Conservation (phyloP, 169 alveolate species). For the Plasmodium vivax region DNA sequence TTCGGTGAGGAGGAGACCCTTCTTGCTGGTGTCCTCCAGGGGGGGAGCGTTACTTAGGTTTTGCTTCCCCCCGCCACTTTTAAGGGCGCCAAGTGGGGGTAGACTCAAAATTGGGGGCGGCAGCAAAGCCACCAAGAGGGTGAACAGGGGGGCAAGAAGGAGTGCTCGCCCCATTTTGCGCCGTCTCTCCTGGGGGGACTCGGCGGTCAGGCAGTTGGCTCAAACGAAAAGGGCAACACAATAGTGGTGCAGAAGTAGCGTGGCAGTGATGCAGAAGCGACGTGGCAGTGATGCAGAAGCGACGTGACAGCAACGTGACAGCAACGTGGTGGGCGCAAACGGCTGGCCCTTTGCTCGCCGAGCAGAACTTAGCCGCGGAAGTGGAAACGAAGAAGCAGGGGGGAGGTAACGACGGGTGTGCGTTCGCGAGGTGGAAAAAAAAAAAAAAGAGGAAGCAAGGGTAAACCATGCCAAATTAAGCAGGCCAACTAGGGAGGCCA, state of each 20-base stretch:
- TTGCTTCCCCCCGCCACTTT: conserved; percentile 21
- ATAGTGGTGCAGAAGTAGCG: neutral
- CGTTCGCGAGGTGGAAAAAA: neutral
- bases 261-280: neutral
- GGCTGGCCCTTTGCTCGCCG: neutral
- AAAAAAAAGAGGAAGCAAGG: neutral
- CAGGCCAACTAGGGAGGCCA: neutral
- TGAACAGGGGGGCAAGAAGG: neutral
- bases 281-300: no score
- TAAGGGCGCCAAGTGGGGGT: conserved; percentile 1
- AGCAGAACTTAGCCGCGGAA: neutral
- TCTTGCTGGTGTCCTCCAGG: neutral
- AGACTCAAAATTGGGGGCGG: neutral
- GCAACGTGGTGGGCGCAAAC: neutral
- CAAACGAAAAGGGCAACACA: neutral
- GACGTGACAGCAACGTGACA: no score
- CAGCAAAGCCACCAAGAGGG: neutral
- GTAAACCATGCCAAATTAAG: neutral
- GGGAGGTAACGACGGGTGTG: neutral
- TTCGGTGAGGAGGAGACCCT: conserved; percentile 10
- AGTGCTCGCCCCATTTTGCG: neutral
- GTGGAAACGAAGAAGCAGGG: neutral
- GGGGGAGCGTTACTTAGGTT: conserved; percentile 4
- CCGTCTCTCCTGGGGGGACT: neutral
- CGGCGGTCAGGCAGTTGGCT: neutral